Base-by-base conservation (phyloP, 1,139 yeast genomes). In the Yamadazyma songkhlaensis region DNA sequence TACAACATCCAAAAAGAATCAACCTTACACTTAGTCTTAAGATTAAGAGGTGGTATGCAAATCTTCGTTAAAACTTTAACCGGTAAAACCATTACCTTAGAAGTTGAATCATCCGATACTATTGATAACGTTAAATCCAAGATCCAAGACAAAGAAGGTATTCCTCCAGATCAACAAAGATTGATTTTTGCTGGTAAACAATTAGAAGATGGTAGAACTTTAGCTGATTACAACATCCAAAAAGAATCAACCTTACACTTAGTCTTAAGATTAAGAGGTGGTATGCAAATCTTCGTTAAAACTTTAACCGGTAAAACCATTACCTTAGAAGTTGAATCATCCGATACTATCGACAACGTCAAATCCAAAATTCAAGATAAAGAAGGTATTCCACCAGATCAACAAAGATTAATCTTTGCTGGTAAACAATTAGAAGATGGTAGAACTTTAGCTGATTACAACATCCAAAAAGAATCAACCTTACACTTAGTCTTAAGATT, bases 241-340 rank as follows among this genome's bases (percentile, higher is more conserved):
- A 79, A 79, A 60, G 84, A 78, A 54, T 78, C 84, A 21, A 78
- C 84, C 21, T 53, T 76, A 9, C 81, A 74, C 49, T 64, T 74
- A 97, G 97, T 74, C 62, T 79, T 90, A 55, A 88, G 97, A 82
- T 86, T 90, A 74, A 86, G 97, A 81, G 97, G 97, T 84, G 95
- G 95, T 79, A 79, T 81, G 83, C 84, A 81, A 60, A 78, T 66
- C 45, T 71, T 71, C 57, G 77, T 65, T 43, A 72, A 72, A 58
- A 80, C 85, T 7, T 66, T 80, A 53, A 80, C 86, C 4, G 86
- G 86, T 57, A 80, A 80, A 67, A 80, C 88, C 31, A 81, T 81
- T 48, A 81, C 86, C 17, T 60, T 80, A 41, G 86, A 79, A 59
- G 84, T 80, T 31, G 86, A 81, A 55, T 81, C 86, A 10, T 79